These are phyloP conservation scores for Cymbopogon citratus DNA, from an alignment of 176 grass and related monocot species.

Conservation along the genomic window DNA sequence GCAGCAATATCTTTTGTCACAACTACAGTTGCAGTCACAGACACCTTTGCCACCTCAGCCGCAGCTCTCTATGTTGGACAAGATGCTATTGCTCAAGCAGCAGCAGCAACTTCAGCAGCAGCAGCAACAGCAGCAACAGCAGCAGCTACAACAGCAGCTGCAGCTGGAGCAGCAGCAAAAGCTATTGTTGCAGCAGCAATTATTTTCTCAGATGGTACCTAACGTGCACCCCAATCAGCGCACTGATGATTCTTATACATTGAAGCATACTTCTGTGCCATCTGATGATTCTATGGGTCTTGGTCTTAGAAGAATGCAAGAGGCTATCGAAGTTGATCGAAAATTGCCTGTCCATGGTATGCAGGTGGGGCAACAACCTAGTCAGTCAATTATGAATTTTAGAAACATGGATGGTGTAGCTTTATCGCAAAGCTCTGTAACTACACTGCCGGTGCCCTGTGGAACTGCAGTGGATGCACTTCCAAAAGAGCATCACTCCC, in stretches of 20 bases:
- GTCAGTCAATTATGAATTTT: conserved; percentile 37
- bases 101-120: conserved; percentile 72
- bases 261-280: conserved; percentile 26
- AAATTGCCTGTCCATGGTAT: conserved; percentile 36
- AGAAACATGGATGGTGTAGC: conserved; percentile 33
- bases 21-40: conserved; percentile 78
- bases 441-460: conserved; percentile 37
- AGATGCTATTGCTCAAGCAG: conserved; percentile 82
- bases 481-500: conserved; percentile 43
- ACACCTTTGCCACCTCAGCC: conserved; percentile 47
- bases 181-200: conserved; percentile 60
- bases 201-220: conserved; percentile 54
- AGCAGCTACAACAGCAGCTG: conserved; percentile 40
- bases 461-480: conserved; percentile 24
- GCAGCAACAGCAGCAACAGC: conserved; percentile 37
- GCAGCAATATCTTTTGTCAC: conserved; percentile 81
- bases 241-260: conserved; percentile 48
- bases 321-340: conserved; percentile 40
- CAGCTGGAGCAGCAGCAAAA: conserved; percentile 69
- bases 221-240: conserved; percentile 41
- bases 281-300: conserved; percentile 45
- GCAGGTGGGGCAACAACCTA: conserved; percentile 31
- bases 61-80: conserved; percentile 85
- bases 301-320: conserved; percentile 49
- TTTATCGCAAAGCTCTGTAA: conserved; percentile 31